Base-by-base conservation (phyloP, 2,329 filamentous ascomycete genomes). In the Aspergillus carbonarius region DNA sequence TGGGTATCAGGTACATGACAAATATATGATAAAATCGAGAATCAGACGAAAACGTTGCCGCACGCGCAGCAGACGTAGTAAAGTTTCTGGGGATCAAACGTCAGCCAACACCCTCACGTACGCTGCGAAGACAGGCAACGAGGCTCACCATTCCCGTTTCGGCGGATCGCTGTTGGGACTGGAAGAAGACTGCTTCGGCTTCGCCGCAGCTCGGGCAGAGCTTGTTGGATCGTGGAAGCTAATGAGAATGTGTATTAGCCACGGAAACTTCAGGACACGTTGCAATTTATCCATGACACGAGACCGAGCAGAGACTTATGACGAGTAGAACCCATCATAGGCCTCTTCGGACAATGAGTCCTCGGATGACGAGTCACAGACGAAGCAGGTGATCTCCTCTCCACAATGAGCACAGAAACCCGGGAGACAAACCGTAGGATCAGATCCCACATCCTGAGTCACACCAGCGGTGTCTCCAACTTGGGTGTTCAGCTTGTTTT, bases 401-500 rank as follows among this genome's bases (percentile, higher is more conserved):
- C 84, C 85, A 67, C 85, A 87, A 67, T 84, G 78, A 58, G 79
- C 82, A 74, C 84, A 87, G 64, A 85, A 75, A 60, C 74, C 76
- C 55, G 82, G 79, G 65, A 74, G 59, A 96, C 93, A 85, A 89
- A 99, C 93, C 87, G 96, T 99, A 78, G 95, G 95, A 85, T 99
- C 95, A 72, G 91, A 93, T 73, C 89, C 92, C 71, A 99, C 93
- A 79, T 99, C 96, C 78, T 96, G 92, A 62, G 93, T 97, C 70
- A 98, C 93, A 79, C 96, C 95, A 59, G 95, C 93, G 40, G 93
- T 98, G 79, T 97, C 95, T 71, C 93, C 92, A 25, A 93, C 90
- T 60, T 91, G 90, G 73, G 89, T 96, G 78, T 92, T 92, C 70
- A 99, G 87, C 67, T 93, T 86, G 78, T 98, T 96, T 76, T 96